phyloP scores from a whole-genome alignment of 768 basidiomycete genomes.

The Hericium coralloides region DNA sequence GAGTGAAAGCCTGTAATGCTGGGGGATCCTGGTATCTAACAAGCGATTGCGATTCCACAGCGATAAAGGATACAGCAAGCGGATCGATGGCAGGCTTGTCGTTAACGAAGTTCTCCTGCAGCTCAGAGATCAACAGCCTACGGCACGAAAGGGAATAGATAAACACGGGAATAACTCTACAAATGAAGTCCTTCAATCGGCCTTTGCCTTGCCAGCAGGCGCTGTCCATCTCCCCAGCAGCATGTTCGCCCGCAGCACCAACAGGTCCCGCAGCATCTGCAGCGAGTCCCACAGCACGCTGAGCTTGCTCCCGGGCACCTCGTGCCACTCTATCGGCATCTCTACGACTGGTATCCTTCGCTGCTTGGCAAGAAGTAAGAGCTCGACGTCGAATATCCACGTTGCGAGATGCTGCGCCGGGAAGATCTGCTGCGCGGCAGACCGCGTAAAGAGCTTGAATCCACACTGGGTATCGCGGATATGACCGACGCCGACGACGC shows the following conservation, averaged over 20 bases:
- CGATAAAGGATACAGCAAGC: too few relatives aligned
- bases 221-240: conserved; percentile 64
- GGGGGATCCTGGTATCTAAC: too few relatives aligned
- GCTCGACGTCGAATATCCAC: conserved; percentile 97
- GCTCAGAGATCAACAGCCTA: too few relatives aligned
- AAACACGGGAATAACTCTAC: neutral
- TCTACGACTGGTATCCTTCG: conserved; percentile 73
- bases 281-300: conserved; percentile 77
- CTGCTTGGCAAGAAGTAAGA: conserved; percentile 77
- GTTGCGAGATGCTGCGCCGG: conserved; percentile 79
- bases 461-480: conserved; percentile 96
- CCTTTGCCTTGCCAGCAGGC: conserved; percentile 2
- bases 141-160: too few relatives aligned
- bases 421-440: conserved; percentile 75
- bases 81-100: too few relatives aligned
- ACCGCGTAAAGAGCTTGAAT: conserved; percentile 90
- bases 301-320: conserved; percentile 89
- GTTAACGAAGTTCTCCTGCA: too few relatives aligned
- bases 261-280: conserved; percentile 83
- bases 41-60: too few relatives aligned
- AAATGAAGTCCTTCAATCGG: conserved; percentile 2
- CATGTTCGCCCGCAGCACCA: conserved; percentile 79
- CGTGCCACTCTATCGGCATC: conserved; percentile 88
- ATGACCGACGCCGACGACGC: conserved; percentile 82
- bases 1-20: too few relatives aligned